Evolutionary conservation across 352 stramenopile species (phyloP).

Genomic region (Phytophthora pistaciae): DNA sequence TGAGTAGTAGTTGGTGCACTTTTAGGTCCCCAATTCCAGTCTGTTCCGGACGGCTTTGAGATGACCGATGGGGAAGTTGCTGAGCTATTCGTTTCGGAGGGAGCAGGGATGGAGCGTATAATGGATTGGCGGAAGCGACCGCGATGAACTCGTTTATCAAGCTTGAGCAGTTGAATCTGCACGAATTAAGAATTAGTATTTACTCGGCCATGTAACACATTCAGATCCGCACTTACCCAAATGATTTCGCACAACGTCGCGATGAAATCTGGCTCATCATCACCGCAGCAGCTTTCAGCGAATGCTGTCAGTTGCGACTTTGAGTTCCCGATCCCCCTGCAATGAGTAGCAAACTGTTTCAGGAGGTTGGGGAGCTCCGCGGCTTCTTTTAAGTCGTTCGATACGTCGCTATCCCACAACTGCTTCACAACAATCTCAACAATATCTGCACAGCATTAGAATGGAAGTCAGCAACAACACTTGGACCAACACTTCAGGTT

Average conservation of each 20-base stretch:
- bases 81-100: not conserved
- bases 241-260: slow-evolving; percentile 57
- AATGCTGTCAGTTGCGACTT: slow-evolving; percentile 33
- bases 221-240: slow-evolving; percentile 38
- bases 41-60: slow-evolving; percentile 8
- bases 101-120: slow-evolving; percentile 29
- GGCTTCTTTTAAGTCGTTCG: slow-evolving; percentile 17
- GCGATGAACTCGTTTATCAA: slow-evolving; percentile 71
- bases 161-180: slow-evolving; percentile 52
- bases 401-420: slow-evolving; percentile 35
- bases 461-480: not conserved
- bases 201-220: not conserved
- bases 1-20: not conserved
- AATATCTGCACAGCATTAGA: slow-evolving; percentile 31
- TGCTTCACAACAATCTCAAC: slow-evolving; percentile 45
- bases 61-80: not conserved
- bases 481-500: not conserved
- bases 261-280: slow-evolving; percentile 28
- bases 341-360: slow-evolving; percentile 30
- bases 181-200: not conserved
- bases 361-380: slow-evolving; percentile 48
- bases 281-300: slow-evolving; percentile 11
- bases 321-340: slow-evolving; percentile 28
- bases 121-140: slow-evolving; percentile 48
- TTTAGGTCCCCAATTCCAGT: slow-evolving; percentile 38